A percentile compares a stretch with the other conserved stretches of the same genome.
These are phyloP conservation scores for Ceraceosorus guamensis DNA, from an alignment of 1,284 basidiomycete genomes.

Conservation along the genomic window DNA sequence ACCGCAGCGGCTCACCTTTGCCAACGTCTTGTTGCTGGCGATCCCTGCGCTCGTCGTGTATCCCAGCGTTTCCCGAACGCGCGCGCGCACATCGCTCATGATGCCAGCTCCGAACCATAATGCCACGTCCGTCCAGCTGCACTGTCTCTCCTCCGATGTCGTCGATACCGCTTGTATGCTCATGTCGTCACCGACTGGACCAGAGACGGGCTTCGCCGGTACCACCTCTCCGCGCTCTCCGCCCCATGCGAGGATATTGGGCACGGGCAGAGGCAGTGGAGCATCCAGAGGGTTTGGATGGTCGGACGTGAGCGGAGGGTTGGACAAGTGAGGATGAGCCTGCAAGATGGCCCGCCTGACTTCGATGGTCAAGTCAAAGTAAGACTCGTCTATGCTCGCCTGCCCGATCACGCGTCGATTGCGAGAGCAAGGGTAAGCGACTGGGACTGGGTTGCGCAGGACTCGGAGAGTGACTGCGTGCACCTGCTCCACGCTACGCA, in stretches of 20 bases:
- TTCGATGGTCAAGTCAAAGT: constrained; percentile 44
- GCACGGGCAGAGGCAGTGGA: constrained; percentile 58
- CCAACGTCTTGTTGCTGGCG: constrained; percentile 83
- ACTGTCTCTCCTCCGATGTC: not conserved
- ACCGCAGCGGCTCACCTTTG: too few species aligned
- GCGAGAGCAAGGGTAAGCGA: too few species aligned
- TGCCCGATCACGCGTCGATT: too few species aligned
- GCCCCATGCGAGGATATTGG: constrained; percentile 59
- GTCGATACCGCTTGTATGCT: too few species aligned
- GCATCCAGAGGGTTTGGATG: constrained; percentile 71
- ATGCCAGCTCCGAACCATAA: constrained; percentile 80
- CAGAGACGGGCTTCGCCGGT: constrained; percentile 58
- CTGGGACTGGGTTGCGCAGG: too few species aligned
- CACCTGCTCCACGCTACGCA: too few species aligned
- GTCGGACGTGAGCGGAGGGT: constrained; percentile 62
- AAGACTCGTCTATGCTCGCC: constrained; percentile 58
- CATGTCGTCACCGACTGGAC: too few species aligned
- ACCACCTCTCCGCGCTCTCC: constrained; percentile 57
- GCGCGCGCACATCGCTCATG: constrained; percentile 67
- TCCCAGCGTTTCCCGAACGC: constrained; percentile 66
- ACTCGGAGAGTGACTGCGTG: too few species aligned
- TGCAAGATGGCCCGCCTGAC: constrained; percentile 40
- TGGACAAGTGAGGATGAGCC: constrained; percentile 62
- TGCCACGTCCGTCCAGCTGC: constrained; percentile 86
- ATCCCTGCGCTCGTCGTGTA: constrained; percentile 93